Conservation (phyloP, 2,329 filamentous ascomycete species). For the Metarhizium robertsii region DNA sequence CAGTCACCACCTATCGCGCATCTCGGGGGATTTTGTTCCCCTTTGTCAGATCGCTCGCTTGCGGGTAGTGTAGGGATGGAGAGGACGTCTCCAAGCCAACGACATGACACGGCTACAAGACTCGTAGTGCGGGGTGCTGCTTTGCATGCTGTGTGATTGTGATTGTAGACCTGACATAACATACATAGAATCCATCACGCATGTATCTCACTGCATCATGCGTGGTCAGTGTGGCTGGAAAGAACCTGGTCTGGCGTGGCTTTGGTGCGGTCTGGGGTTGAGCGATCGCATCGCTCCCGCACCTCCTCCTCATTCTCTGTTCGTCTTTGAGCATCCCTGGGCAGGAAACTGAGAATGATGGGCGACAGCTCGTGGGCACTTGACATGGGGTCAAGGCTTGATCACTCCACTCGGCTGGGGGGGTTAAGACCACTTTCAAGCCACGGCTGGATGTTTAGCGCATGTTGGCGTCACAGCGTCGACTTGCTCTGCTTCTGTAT, state of each 20-base stretch:
- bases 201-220: not conserved
- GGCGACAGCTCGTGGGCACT: not conserved
- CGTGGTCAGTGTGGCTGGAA: not conserved
- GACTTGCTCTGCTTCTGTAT: not conserved
- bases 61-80: not conserved
- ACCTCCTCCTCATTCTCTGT: conserved; percentile 14
- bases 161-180: not conserved
- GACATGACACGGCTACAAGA: not conserved
- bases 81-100: not conserved
- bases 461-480: not conserved
- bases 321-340: not conserved
- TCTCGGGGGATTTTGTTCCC: not conserved
- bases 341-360: not conserved
- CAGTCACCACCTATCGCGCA: not conserved
- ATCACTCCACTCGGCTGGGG: not conserved
- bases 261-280: conserved; percentile 5
- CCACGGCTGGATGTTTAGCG: not conserved
- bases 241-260: conserved; percentile 3
- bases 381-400: no score
- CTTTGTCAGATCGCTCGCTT: not conserved
- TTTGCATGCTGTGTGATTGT: not conserved
- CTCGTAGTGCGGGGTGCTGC: conserved; percentile 1
- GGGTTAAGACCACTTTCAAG: not conserved
- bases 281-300: conserved; percentile 22
- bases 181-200: not conserved